These are phyloP conservation scores for Metarhizium sp. DNA, from an alignment of 2,329 filamentous ascomycete species.

Conservation along the genomic window DNA sequence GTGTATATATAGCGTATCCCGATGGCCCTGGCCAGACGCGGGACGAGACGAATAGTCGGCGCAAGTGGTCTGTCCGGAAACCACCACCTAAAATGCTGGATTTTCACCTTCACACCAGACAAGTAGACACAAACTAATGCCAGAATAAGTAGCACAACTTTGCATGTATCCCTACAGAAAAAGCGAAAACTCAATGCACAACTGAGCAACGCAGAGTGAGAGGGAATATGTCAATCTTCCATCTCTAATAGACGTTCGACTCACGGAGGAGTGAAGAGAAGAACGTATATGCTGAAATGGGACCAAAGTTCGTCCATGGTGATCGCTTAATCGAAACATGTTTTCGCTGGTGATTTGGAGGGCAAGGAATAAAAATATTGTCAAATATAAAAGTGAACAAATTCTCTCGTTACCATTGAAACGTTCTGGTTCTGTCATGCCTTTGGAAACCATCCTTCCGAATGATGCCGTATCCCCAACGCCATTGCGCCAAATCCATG, in stretches of 20 bases:
- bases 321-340: neutral
- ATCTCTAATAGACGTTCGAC: slow-evolving; percentile 45
- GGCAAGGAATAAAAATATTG: neutral
- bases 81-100: too few species aligned
- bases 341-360: neutral
- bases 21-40: too few species aligned
- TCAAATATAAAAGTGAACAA: neutral
- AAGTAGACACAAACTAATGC: neutral
- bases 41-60: too few species aligned
- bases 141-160: neutral
- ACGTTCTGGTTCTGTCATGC: neutral
- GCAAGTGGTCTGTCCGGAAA: too few species aligned
- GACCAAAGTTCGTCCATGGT: neutral
- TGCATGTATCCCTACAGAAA: slow-evolving; percentile 36
- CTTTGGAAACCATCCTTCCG: neutral
- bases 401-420: neutral
- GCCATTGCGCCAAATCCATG: neutral
- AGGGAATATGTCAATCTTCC: slow-evolving; percentile 40
- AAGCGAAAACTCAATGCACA: slow-evolving; percentile 35
- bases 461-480: neutral
- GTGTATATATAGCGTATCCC: too few species aligned
- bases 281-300: slow-evolving; percentile 49
- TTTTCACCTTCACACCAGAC: too few species aligned
- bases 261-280: slow-evolving; percentile 37
- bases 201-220: slow-evolving; percentile 41